These are phyloP conservation scores for Psilocybe subaeruginosa DNA, from an alignment of 768 basidiomycete genomes.

Conservation along the genomic window DNA sequence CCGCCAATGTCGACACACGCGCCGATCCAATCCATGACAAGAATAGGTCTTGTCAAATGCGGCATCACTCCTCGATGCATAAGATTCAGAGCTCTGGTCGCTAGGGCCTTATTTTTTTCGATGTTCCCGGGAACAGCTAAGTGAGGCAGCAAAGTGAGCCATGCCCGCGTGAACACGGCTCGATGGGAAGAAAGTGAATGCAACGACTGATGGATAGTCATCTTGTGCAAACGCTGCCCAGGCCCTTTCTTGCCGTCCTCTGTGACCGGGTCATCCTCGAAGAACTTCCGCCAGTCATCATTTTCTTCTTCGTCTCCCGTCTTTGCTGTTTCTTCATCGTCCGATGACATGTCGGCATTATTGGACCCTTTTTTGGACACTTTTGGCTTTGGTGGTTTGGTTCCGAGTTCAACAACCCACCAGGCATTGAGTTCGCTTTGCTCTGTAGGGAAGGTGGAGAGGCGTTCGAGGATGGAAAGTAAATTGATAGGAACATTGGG, in stretches of 20 bases:
- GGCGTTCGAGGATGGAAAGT: slow-evolving; percentile 64
- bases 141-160: slow-evolving; percentile 72
- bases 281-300: slow-evolving; percentile 85
- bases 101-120: slow-evolving; percentile 40
- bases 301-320: slow-evolving; percentile 31
- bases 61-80: slow-evolving; percentile 87
- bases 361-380: slow-evolving; percentile 36
- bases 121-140: slow-evolving; percentile 43
- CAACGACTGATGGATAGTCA: slow-evolving; percentile 78
- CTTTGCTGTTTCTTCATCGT: slow-evolving; percentile 38
- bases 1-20: slow-evolving; percentile 86
- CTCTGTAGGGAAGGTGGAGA: slow-evolving; percentile 77
- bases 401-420: slow-evolving; percentile 75
- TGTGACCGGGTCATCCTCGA: slow-evolving; percentile 60
- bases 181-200: slow-evolving; percentile 79
- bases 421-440: slow-evolving; percentile 70
- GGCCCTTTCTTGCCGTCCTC: slow-evolving; percentile 39
- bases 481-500: slow-evolving; percentile 48
- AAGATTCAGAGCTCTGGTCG: slow-evolving; percentile 67
- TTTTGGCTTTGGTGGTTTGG: slow-evolving; percentile 56
- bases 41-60: slow-evolving; percentile 73
- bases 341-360: slow-evolving; percentile 30
- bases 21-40: slow-evolving; percentile 93
- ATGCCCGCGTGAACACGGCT: slow-evolving; percentile 80
- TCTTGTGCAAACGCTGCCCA: slow-evolving; percentile 55